Evolutionary conservation across 2,329 filamentous ascomycete species (phyloP).

Genomic region (Cercospora zeina): DNA sequence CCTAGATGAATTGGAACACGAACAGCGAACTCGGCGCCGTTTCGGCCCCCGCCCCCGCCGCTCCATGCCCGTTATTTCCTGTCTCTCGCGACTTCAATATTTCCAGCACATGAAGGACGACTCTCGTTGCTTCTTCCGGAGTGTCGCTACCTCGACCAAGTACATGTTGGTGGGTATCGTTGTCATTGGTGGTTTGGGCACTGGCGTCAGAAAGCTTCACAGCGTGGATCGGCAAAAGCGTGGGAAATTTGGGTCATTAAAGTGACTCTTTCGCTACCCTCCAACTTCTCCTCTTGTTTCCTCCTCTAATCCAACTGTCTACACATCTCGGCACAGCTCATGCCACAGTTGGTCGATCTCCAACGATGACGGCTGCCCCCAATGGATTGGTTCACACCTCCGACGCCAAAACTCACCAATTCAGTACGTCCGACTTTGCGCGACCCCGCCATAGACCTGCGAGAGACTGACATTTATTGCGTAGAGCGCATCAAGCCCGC

Average conservation of each 20-base stretch:
- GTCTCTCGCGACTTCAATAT: no score
- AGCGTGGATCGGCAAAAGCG: conserved; percentile 3
- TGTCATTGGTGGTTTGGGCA: conserved; percentile 2
- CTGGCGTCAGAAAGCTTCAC: conserved; percentile 10
- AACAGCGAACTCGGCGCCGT: no score
- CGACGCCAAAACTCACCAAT: conserved; percentile 24
- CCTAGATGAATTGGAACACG: no score
- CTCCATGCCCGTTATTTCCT: no score
- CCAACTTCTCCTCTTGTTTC: not conserved
- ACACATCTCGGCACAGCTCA: conserved; percentile 2
- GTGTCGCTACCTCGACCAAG: not conserved
- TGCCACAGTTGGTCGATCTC: not conserved
- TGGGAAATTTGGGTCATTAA: conserved; percentile 1
- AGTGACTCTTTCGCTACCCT: conserved; percentile 5
- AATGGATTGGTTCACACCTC: conserved; percentile 35
- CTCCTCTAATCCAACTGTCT: not conserved
- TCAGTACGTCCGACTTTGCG: conserved; percentile 22
- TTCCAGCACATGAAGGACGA: no score
- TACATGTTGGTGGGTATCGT: not conserved
- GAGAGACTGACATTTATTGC: conserved; percentile 17
- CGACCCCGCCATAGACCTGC: not conserved
- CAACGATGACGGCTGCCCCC: conserved; percentile 33
- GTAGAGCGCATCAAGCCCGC: conserved; percentile 37
- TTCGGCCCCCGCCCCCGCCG: no score
- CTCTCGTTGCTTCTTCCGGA: not conserved